Evolutionary conservation across 2,329 filamentous ascomycete species (phyloP).

Genomic region (Pseudogymnoascus sp.): DNA sequence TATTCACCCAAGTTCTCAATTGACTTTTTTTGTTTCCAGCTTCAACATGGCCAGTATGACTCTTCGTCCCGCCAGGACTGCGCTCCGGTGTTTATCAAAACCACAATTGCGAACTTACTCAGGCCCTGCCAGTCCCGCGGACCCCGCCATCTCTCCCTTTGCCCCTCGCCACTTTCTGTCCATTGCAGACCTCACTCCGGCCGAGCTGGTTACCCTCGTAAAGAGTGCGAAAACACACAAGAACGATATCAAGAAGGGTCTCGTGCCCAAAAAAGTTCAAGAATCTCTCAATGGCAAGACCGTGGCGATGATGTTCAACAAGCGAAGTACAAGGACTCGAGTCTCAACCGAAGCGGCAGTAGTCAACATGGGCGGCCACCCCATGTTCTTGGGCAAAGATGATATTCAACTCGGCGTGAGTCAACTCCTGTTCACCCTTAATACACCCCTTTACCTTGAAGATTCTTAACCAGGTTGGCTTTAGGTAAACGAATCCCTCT

Average conservation of each 20-base stretch:
- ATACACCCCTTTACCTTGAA: not conserved
- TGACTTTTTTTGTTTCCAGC: conserved; percentile 14
- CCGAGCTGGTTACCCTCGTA: conserved; percentile 74
- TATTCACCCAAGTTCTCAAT: not conserved
- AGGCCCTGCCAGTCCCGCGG: conserved; percentile 15
- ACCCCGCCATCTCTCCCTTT: conserved; percentile 37
- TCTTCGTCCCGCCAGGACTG: conserved; percentile 21
- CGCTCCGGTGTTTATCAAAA: conserved; percentile 20
- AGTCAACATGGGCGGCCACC: conserved; percentile 78
- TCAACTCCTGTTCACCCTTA: conserved; percentile 16
- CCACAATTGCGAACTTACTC: conserved; percentile 21
- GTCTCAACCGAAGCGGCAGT: conserved; percentile 91
- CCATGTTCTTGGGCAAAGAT: conserved; percentile 93
- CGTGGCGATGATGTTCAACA: conserved; percentile 94
- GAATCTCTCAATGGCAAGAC: conserved; percentile 65
- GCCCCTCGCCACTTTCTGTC: conserved; percentile 82
- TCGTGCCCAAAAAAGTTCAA: conserved; percentile 50
- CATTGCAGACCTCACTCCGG: conserved; percentile 73
- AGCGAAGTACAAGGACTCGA: conserved; percentile 86
- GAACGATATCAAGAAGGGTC: conserved; percentile 62
- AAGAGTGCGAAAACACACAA: conserved; percentile 76
- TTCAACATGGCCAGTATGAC: conserved; percentile 19
- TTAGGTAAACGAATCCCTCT: conserved; percentile 85
- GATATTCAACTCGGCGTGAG: conserved; percentile 89
- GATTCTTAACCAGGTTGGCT: not conserved